These are phyloP conservation scores for Trametes elegans DNA, from an alignment of 768 basidiomycete genomes.

Conservation along the genomic window DNA sequence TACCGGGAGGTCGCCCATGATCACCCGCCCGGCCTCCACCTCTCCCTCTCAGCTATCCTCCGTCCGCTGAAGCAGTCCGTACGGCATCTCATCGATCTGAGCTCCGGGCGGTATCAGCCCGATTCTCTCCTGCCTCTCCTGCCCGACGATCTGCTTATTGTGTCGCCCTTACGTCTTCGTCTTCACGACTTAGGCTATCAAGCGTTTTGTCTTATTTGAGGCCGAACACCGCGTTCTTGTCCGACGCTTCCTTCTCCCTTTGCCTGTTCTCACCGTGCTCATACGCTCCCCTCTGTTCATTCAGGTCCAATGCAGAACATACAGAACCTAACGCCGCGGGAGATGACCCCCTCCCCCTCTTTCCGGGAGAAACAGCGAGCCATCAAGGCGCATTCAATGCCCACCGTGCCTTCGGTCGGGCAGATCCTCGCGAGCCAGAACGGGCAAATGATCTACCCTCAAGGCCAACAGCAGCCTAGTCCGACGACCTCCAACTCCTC, in stretches of 20 bases:
- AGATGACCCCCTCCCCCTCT: constrained; percentile 42
- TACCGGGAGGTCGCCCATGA: too few species aligned
- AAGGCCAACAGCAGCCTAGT: constrained; percentile 36
- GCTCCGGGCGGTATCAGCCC: constrained; percentile 7
- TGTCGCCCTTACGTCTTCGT: constrained; percentile 20
- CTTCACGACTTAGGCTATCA: constrained; percentile 20
- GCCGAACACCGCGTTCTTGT: constrained; percentile 16
- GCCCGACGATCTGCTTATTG: constrained; percentile 15
- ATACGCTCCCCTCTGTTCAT: constrained; percentile 18
- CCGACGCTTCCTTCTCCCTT: constrained; percentile 19
- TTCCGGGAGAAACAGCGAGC: constrained; percentile 48
- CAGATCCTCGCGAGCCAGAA: constrained; percentile 46
- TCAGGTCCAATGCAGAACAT: constrained; percentile 33
- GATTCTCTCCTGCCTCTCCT: constrained; percentile 8
- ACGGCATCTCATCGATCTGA: constrained; percentile 13
- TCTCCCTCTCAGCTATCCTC: constrained; percentile 1
- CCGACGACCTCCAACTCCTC: constrained; percentile 34
- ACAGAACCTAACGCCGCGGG: constrained; percentile 38
- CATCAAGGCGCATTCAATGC: constrained; percentile 59
- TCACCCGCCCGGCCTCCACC: too few species aligned
- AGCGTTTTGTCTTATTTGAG: constrained; percentile 18
- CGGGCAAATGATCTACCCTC: constrained; percentile 34
- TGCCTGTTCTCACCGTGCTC: constrained; percentile 19
- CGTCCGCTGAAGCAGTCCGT: constrained; percentile 5
- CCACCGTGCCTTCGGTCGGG: constrained; percentile 55